These are phyloP conservation scores for Candida pseudoviswanathii DNA, from an alignment of 1,139 yeast genomes.

Conservation along the genomic window DNA sequence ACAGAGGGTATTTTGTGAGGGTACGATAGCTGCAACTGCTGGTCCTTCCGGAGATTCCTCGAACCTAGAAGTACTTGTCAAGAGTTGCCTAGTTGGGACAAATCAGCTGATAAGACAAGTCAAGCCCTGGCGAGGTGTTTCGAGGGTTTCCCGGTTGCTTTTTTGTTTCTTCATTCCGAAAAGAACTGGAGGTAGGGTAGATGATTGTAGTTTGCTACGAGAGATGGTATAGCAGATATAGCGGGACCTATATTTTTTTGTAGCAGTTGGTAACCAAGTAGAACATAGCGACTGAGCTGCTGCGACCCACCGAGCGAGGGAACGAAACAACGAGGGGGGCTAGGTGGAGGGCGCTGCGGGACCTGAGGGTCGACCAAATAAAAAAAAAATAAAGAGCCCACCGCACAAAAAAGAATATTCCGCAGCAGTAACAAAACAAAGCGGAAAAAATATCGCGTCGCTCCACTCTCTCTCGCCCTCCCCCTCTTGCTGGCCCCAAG, in stretches of 20 bases:
- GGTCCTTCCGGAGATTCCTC: not conserved
- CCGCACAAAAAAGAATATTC: no score
- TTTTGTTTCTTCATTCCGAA: not conserved
- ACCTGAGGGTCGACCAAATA: conserved; percentile 2
- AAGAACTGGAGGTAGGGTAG: not conserved
- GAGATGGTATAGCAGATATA: no score
- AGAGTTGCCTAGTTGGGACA: not conserved
- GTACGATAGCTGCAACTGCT: not conserved
- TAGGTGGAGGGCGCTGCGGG: not conserved
- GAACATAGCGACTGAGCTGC: no score
- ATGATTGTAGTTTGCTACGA: no score
- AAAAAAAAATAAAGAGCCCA: not conserved
- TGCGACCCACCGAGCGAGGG: not conserved
- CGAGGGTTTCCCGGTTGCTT: no score
- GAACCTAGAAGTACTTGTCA: not conserved
- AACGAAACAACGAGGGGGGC: conserved; percentile 4
- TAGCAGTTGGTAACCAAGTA: no score
- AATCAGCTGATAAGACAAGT: not conserved
- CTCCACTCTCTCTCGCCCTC: not conserved
- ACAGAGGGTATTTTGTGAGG: not conserved
- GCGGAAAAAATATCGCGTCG: not conserved
- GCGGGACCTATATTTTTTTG: no score
- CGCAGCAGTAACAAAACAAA: no score
- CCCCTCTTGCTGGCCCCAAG: no score
- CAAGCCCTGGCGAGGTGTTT: no score